Evolutionary conservation across 441 rosid species (phyloP).

Genomic region (Geranium incanum): DNA sequence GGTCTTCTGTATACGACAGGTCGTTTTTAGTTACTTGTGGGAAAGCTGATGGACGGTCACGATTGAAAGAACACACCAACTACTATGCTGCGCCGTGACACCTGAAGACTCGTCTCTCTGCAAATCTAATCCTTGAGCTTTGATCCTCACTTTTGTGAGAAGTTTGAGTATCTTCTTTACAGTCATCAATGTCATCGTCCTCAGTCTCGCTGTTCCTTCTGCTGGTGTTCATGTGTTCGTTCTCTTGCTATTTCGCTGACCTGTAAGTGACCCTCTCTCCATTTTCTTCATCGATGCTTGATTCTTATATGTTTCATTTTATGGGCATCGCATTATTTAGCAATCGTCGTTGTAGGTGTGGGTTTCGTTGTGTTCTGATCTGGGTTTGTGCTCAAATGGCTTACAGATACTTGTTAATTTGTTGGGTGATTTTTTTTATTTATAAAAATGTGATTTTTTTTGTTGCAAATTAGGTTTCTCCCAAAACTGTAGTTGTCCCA

Average conservation of each 20-base stretch:
- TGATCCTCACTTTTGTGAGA: not conserved
- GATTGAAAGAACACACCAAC: constrained; percentile 1
- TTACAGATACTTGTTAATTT: not conserved
- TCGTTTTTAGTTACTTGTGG: not conserved
- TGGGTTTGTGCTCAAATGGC: constrained; percentile 6
- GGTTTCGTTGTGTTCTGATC: constrained; percentile 1
- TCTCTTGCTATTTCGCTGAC: constrained; percentile 33
- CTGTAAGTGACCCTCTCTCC: constrained; percentile 34
- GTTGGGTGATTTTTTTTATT: not conserved
- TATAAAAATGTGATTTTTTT: not conserved
- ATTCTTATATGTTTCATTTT: constrained; percentile 7
- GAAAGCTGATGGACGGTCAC: not conserved
- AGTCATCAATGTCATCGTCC: constrained; percentile 35
- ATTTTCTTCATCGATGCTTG: not conserved
- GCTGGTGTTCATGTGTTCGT: constrained; percentile 26
- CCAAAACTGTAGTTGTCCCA: not conserved
- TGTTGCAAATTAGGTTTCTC: not conserved
- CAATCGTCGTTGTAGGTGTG: not conserved
- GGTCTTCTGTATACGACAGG: not conserved
- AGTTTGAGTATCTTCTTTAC: not conserved
- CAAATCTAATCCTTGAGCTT: not conserved
- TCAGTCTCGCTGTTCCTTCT: constrained; percentile 27
- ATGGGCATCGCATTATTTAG: not conserved
- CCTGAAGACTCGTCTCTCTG: not conserved
- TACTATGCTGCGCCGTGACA: not conserved